Percentiles rank a stretch among this genome's conserved stretches.
Conservation (phyloP, 2,329 filamentous ascomycete genomes). For the Botrytis hyacinthi region DNA sequence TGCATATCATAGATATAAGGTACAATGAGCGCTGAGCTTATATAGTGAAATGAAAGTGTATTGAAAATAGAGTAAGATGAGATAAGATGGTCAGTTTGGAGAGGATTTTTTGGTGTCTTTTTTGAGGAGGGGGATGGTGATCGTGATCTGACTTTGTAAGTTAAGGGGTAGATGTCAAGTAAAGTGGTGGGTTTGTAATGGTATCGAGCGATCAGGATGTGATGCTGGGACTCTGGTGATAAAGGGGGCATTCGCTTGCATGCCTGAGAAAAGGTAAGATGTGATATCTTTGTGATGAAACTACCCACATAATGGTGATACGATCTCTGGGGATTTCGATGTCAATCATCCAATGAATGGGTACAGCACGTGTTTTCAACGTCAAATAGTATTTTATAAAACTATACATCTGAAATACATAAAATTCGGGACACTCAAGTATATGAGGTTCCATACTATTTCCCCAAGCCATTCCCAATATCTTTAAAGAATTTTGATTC, state of each 20-base stretch:
- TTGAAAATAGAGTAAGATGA: no score
- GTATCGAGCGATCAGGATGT: no score
- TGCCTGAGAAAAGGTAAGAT: neutral
- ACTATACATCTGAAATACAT: neutral
- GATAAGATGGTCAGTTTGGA: no score
- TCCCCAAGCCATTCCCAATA: neutral
- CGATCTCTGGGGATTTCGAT: neutral
- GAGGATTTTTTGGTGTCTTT: no score
- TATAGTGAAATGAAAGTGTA: no score
- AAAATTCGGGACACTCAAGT: neutral
- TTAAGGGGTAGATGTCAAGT: neutral
- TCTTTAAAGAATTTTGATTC: slow-evolving; percentile 2
- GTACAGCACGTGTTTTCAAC: neutral
- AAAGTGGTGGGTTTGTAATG: no score
- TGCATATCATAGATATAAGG: neutral
- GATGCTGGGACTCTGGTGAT: no score
- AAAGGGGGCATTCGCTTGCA: no score
- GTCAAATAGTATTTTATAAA: neutral
- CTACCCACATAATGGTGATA: neutral
- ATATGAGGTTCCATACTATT: neutral
- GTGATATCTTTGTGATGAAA: neutral
- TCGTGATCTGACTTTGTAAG: no score
- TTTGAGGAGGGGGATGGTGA: no score
- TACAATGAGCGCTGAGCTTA: no score
- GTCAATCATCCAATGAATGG: neutral